A percentile compares a stretch with the other conserved stretches of the same genome.
These are phyloP conservation scores for Cyclostephanos tholiformis DNA, from an alignment of 108 stramenopile genomes.

Conservation along the genomic window DNA sequence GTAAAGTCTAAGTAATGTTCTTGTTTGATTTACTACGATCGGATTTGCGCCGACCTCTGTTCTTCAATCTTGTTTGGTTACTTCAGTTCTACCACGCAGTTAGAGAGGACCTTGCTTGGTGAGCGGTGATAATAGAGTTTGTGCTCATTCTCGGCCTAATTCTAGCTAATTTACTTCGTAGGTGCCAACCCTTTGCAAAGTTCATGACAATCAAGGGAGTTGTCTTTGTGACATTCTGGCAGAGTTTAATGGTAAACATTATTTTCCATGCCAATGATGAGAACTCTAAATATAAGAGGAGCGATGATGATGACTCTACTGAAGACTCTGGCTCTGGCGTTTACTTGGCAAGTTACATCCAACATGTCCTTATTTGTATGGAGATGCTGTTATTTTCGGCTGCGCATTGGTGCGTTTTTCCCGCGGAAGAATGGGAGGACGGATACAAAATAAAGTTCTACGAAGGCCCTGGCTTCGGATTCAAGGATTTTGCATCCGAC, in stretches of 20 bases:
- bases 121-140: neutral
- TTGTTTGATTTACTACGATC: neutral
- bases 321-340: slow-evolving; percentile 26
- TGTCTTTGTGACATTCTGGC: slow-evolving; percentile 93
- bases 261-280: slow-evolving; percentile 62
- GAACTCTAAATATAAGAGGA: slow-evolving; percentile 31
- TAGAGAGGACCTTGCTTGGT: slow-evolving; percentile 76
- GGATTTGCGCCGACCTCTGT: neutral
- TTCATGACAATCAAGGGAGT: slow-evolving; percentile 90
- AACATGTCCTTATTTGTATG: slow-evolving; percentile 87
- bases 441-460: slow-evolving; percentile 61
- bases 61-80: neutral
- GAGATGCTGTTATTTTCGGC: slow-evolving; percentile 89
- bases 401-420: slow-evolving; percentile 89
- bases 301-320: slow-evolving; percentile 18
- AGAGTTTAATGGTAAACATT: slow-evolving; percentile 64
- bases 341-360: slow-evolving; percentile 55
- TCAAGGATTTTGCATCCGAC: slow-evolving; percentile 78
- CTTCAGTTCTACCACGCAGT: slow-evolving; percentile 79
- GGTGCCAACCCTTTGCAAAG: slow-evolving; percentile 82
- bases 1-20: neutral
- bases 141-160: neutral
- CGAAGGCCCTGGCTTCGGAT: slow-evolving; percentile 59
- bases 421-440: slow-evolving; percentile 85
- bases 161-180: neutral